Evolutionary conservation across 768 basidiomycete genomes (phyloP), one percentile per base, ranked within the genome.

Genomic region (Pleurotus sapidus): DNA sequence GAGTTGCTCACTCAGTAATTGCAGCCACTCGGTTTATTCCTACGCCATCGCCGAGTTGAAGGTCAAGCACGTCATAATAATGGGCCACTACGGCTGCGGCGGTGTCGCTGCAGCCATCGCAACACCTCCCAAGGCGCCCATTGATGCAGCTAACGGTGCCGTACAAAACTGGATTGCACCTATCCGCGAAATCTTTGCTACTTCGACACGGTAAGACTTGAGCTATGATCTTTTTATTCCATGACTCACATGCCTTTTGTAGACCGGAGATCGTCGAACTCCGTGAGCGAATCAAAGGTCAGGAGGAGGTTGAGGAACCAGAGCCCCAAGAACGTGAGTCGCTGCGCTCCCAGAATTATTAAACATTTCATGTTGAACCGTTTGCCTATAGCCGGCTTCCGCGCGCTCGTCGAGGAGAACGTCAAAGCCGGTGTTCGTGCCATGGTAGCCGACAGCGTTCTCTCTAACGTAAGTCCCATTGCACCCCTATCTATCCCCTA

Each of bases 41-140:
- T 77, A 75, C 46, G 76, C 73, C 8, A 71, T 77, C 15, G 61
- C 70, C 15, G 64, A 63, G 15, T 65, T 77, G 11, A 65, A 67
- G 3, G 74, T 77, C 12, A 66, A 71, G 48, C 75, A 77, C 46
- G 64, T 77, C 49, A 70, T 77, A 47, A 72, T 77, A 12, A 73
- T 77, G 72, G 76, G 75, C 0, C 75, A 77, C 59, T 77, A 77
- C 49, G 76, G 75, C 1, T 77, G 75, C 55, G 74, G 75, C 15
- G 76, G 76, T 30, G 70, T 77, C 11, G 75, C 70, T 11, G 73
- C 74, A 25, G 68, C 74, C 5, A 74, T 74, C 56, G 63, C 66
- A n/a, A 60, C 67, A 1, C 63, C 64, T 1, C 65, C 68, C 1
- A 34, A 39, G 3, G 45, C 53, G 11, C 60, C 61, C 20, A 57